Conservation (phyloP, 1,284 basidiomycete species). For the Irpex sp. region DNA sequence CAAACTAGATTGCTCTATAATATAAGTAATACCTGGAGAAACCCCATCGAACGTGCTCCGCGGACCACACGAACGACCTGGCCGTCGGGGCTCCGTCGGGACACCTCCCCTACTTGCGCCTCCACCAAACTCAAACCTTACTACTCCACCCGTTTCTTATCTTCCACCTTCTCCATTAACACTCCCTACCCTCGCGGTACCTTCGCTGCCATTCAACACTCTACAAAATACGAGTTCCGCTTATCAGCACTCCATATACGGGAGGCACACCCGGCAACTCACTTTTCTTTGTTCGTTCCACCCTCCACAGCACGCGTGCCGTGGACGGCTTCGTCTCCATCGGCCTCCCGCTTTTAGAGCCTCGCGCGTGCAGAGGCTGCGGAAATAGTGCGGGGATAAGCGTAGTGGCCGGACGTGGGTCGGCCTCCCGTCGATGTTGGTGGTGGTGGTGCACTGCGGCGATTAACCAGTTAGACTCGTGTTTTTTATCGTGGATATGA, state of each 20-base stretch:
- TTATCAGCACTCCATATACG: not conserved
- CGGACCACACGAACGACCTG: not conserved
- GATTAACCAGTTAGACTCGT: not conserved
- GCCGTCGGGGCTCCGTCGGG: not conserved
- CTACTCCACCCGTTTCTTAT: not conserved
- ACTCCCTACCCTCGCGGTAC: not conserved
- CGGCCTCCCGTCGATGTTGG: conserved; percentile 4
- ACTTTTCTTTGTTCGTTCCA: not conserved
- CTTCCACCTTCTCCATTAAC: not conserved
- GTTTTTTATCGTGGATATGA: not conserved
- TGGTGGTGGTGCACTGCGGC: conserved; percentile 3
- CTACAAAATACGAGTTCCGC: not conserved
- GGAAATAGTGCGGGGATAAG: conserved; percentile 18
- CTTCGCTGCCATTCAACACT: not conserved
- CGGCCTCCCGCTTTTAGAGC: conserved; percentile 11
- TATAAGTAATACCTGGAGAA: no score
- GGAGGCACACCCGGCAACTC: not conserved
- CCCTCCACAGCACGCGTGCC: not conserved
- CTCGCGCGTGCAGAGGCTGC: conserved; percentile 10
- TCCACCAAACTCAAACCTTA: not conserved
- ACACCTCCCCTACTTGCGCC: not conserved
- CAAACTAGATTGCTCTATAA: no score
- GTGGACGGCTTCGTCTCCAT: not conserved
- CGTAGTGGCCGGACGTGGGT: conserved; percentile 2
- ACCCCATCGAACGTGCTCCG: not conserved